Evolutionary conservation across 257 asterid genomes (phyloP).

Genomic region (Oldenlandia corymbosa): DNA sequence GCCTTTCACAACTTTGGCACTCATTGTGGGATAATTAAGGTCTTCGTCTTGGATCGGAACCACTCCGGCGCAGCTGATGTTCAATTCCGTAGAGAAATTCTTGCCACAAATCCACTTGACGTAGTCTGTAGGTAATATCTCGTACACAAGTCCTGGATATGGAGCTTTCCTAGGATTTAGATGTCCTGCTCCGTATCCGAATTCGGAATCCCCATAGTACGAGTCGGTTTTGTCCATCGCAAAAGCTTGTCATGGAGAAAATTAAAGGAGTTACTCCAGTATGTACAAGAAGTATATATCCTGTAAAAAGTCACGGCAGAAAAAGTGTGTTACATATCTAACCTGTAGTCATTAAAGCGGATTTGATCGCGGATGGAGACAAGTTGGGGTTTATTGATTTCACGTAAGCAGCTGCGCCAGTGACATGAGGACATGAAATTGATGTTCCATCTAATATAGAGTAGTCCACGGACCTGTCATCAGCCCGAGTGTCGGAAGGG

Average conservation of each 20-base stretch:
- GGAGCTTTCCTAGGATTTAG: slow-evolving; percentile 24
- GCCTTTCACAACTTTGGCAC: background rate
- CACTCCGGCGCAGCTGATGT: background rate
- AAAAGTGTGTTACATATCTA: background rate
- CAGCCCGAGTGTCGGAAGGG: background rate
- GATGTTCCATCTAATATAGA: slow-evolving; percentile 19
- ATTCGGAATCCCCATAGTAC: slow-evolving; percentile 7
- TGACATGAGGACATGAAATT: slow-evolving; percentile 26
- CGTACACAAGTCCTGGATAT: slow-evolving; percentile 22
- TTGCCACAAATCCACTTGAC: slow-evolving; percentile 12
- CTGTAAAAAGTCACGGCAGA: background rate
- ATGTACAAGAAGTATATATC: background rate
- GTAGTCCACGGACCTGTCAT: slow-evolving; percentile 10
- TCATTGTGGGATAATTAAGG: slow-evolving; percentile 37
- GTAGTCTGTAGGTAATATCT: slow-evolving; percentile 4
- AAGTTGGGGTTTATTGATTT: slow-evolving; percentile 22
- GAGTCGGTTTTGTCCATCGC: background rate
- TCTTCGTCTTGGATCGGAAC: background rate
- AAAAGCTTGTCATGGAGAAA: background rate
- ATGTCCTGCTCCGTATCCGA: slow-evolving; percentile 21
- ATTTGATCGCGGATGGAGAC: slow-evolving; percentile 29
- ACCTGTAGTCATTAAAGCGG: slow-evolving; percentile 31
- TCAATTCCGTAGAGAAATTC: background rate
- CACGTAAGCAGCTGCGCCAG: slow-evolving; percentile 25
- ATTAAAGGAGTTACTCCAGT: background rate